Evolutionary conservation across 129 eudicot genomes (phyloP).

Genomic region (Ambrosia trifida): DNA sequence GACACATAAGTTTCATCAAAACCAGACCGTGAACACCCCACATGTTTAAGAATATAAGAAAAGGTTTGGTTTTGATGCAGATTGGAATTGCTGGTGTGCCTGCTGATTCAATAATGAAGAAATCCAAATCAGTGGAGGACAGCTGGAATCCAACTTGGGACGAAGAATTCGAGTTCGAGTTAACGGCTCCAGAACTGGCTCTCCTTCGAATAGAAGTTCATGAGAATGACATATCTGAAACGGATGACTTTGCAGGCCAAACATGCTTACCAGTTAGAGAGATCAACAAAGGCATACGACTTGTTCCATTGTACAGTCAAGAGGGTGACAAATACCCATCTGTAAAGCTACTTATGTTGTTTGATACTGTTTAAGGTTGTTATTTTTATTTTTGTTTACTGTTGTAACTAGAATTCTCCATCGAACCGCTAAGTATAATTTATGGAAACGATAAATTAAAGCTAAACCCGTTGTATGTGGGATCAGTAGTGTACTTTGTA

Average conservation of each 20-base stretch:
- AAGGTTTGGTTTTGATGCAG: constrained; percentile 37
- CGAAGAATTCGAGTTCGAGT: constrained; percentile 64
- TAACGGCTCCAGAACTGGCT: constrained; percentile 85
- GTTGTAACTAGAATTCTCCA: no score
- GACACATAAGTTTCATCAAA: no score
- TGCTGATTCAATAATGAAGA: constrained; percentile 71
- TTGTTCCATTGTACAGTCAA: constrained; percentile 60
- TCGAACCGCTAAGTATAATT: no score
- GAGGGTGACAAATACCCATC: constrained; percentile 57
- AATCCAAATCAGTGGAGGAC: constrained; percentile 67
- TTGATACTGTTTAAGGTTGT: constrained; percentile 43
- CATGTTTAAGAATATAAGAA: not conserved
- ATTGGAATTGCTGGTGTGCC: constrained; percentile 81
- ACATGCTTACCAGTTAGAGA: constrained; percentile 77
- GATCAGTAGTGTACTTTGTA: no score
- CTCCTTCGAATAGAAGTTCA: constrained; percentile 78
- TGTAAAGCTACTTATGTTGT: constrained; percentile 73
- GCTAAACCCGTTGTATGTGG: no score
- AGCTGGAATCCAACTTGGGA: constrained; percentile 90
- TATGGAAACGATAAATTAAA: no score
- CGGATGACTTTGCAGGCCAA: constrained; percentile 92
- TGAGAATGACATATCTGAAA: constrained; percentile 75
- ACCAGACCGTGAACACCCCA: no score
- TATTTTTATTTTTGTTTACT: not conserved
- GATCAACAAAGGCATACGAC: constrained; percentile 62